A percentile compares a stretch with the other conserved stretches of the same genome.
phyloP scores from a whole-genome alignment of 371 early-diverging fungal species.

The Apophysomyces trapeziformis region DNA sequence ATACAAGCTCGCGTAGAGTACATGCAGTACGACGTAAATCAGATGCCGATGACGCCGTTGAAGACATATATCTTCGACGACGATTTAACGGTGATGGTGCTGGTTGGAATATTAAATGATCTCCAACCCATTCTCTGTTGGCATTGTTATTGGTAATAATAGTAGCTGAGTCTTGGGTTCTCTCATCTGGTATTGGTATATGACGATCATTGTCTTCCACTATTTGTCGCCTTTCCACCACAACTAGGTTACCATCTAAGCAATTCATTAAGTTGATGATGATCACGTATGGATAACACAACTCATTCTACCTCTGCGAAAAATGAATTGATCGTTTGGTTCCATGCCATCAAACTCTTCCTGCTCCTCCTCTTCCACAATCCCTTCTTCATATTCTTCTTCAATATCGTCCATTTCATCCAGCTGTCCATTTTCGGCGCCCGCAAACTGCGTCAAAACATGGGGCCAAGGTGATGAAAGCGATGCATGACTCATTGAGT shows the following conservation, averaged over 20 bases:
- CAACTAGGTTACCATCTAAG: neutral
- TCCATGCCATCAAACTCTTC: neutral
- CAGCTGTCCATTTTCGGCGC: too few species aligned
- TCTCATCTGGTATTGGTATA: slow-evolving; percentile 10
- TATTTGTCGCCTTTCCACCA: neutral
- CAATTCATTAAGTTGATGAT: neutral
- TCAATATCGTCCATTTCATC: neutral
- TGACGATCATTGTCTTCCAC: slow-evolving; percentile 17
- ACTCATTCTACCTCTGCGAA: slow-evolving; percentile 13
- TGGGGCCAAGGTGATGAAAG: slow-evolving; percentile 7
- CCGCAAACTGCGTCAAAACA: neutral
- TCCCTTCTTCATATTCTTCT: neutral
- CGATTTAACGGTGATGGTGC: slow-evolving; percentile 23
- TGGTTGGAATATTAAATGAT: neutral
- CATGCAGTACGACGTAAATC: slow-evolving; percentile 5
- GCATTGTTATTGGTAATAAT: neutral
- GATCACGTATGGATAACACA: neutral
- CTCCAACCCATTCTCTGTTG: neutral
- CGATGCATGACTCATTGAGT: neutral
- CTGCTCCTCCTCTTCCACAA: neutral
- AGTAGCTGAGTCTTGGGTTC: neutral
- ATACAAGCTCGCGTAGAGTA: slow-evolving; percentile 30
- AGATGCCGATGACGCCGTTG: neutral
- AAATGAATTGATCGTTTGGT: slow-evolving; percentile 15
- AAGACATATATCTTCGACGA: slow-evolving; percentile 1